These are phyloP conservation scores for Kluyveromyces marxianus DNA, from an alignment of 1,139 yeast genomes.

Conservation along the genomic window DNA sequence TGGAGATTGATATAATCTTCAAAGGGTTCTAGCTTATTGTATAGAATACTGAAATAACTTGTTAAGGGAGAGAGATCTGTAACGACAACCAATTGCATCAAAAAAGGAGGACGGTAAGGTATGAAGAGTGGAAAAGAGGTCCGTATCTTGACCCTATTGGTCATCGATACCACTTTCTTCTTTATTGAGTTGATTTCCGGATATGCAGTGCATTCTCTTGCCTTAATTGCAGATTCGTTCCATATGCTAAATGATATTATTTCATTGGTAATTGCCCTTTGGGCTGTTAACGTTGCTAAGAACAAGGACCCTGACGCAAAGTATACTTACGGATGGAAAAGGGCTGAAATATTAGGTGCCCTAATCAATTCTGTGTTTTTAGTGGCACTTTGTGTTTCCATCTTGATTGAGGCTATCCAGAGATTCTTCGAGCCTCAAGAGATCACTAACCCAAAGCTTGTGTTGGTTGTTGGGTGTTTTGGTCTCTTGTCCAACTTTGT, in stretches of 20 bases:
- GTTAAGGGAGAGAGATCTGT: too few relatives aligned
- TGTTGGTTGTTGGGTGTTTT: conserved; percentile 71
- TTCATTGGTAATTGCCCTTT: conserved; percentile 80
- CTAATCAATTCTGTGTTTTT: conserved; percentile 87
- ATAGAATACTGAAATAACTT: too few relatives aligned
- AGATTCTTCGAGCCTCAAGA: conserved; percentile 75
- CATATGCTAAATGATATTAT: conserved; percentile 96
- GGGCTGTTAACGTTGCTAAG: conserved; percentile 93
- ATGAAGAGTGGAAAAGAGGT: conserved; percentile 48
- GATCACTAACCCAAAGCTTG: conserved; percentile 71
- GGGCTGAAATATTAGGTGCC: conserved; percentile 94
- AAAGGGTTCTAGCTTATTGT: too few relatives aligned
- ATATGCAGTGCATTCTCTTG: conserved; percentile 84
- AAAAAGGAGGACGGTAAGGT: neutral
- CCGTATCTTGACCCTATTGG: conserved; percentile 65
- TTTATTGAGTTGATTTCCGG: conserved; percentile 79
- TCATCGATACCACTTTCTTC: conserved; percentile 76
- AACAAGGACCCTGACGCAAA: conserved; percentile 76
- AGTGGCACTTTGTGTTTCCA: conserved; percentile 86
- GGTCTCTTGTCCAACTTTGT: conserved; percentile 78
- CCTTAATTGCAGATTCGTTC: conserved; percentile 91
- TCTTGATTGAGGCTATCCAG: conserved; percentile 87
- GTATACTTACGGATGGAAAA: conserved; percentile 93
- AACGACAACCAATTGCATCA: too few relatives aligned
- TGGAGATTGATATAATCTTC: too few relatives aligned